phyloP scores from a whole-genome alignment of 2,329 filamentous ascomycete species.

The Clonostachys byssicola region DNA sequence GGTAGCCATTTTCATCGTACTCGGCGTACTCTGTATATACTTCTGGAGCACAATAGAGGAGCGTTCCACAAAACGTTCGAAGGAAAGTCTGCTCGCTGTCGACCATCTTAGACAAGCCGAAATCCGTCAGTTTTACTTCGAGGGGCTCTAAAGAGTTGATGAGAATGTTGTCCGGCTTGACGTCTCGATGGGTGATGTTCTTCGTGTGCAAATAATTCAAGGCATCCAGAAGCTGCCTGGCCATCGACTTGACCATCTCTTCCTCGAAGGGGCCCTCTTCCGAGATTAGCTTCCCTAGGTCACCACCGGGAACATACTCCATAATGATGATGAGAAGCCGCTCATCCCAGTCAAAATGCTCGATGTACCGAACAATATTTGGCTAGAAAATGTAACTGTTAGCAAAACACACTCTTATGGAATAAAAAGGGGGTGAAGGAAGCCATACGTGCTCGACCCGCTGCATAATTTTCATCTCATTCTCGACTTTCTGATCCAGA shows the following conservation, averaged over 20 bases:
- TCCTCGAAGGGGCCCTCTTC: slow-evolving; percentile 63
- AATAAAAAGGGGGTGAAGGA: not conserved
- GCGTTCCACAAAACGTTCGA: slow-evolving; percentile 92
- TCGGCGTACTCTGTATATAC: slow-evolving; percentile 76
- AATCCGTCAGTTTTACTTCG: slow-evolving; percentile 88
- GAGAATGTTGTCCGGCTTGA: slow-evolving; percentile 97
- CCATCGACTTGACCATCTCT: slow-evolving; percentile 63
- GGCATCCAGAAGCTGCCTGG: slow-evolving; percentile 73
- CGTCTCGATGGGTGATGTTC: slow-evolving; percentile 95
- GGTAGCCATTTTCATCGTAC: slow-evolving; percentile 66
- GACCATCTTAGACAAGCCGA: slow-evolving; percentile 92
- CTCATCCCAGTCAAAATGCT: slow-evolving; percentile 77
- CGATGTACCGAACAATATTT: slow-evolving; percentile 89
- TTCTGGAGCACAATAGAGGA: slow-evolving; percentile 94
- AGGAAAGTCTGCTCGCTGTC: slow-evolving; percentile 87
- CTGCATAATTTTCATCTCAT: slow-evolving; percentile 96
- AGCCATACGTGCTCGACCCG: slow-evolving; percentile 71
- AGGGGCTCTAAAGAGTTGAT: slow-evolving; percentile 71
- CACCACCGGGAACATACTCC: slow-evolving; percentile 83
- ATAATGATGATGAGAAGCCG: slow-evolving; percentile 94
- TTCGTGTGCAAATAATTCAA: slow-evolving; percentile 81
- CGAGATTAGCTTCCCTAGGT: slow-evolving; percentile 71
- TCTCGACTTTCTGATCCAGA: slow-evolving; percentile 87
- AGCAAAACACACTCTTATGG: slow-evolving; percentile 7
- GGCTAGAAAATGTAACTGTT: slow-evolving; percentile 37